Evolutionary conservation across 495 filamentous ascomycete genomes (phyloP), one percentile per base, ranked within the genome.

Genomic region (Talaromyces borbonicus): DNA sequence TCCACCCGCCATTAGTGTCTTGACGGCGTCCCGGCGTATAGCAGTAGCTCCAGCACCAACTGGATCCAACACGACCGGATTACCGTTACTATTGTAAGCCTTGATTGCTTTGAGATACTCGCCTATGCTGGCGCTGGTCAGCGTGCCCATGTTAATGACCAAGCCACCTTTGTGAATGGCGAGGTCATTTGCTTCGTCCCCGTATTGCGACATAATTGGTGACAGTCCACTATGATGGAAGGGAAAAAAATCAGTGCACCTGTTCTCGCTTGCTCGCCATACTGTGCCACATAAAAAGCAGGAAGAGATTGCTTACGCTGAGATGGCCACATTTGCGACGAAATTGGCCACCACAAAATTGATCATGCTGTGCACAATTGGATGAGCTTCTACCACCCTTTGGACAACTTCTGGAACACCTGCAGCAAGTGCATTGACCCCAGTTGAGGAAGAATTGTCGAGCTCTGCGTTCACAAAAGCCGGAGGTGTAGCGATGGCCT

Each of bases 291-390:
- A n/a, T n/a, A n/a, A n/a, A 44, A 32, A 14, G 16, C 27, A 22
- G 11, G 11, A 25, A 2, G 9, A 20, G 5, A 35, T 27, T 2
- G 55, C 59, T 60, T 54, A 75, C 73, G 92, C 75, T 25, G 85
- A 75, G 19, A 95, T 71, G 24, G 85, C 84, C 8, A 95, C 81
- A 53, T 93, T 95, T 14, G 92, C 90, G 8, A 87, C 85, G 54
- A 98, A 84, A 57, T 95, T 94, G 52, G 90, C 86, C 26, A 95
- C 89, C 0, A 96, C 85, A 43, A 85, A 69, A 60, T 96, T 96
- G 35, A 93, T 96, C 83, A 97, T 96, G 60, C 95, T 95, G 64
- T 96, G 92, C 7, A 84, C 87, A 8, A 98, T 70, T 0, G 92
- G 90, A 36, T 77, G 81, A 12, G 58, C 67, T 8, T 65, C 52